Conservation (phyloP, 176 grass and related monocot species). For the Zea luxurians region DNA sequence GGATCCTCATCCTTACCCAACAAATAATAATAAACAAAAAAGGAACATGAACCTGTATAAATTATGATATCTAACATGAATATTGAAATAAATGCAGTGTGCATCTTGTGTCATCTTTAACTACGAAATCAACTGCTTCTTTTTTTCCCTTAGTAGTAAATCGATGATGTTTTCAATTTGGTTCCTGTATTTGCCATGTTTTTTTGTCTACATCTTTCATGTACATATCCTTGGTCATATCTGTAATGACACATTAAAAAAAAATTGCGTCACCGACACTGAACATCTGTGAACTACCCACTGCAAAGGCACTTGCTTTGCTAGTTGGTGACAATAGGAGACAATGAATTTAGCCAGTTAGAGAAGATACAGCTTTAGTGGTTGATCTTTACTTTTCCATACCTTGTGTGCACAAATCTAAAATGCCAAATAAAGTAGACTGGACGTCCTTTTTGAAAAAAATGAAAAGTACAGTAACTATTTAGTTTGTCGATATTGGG, state of each 20-base stretch:
- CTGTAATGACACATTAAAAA: background rate
- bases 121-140: background rate
- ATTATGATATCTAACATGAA: constrained; percentile 12
- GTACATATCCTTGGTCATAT: background rate
- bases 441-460: background rate
- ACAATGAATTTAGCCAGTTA: background rate
- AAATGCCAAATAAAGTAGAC: background rate
- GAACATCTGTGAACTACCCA: background rate
- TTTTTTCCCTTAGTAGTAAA: background rate
- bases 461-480: background rate
- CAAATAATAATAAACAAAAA: background rate
- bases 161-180: background rate
- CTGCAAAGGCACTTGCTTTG: background rate
- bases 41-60: background rate
- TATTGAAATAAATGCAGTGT: background rate
- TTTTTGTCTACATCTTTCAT: background rate
- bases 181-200: background rate
- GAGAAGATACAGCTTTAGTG: background rate
- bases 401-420: background rate
- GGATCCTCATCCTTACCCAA: background rate
- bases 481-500: background rate
- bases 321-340: background rate
- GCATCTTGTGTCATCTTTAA: constrained; percentile 1
- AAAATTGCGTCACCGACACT: background rate
- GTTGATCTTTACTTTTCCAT: background rate